These are phyloP conservation scores for Wickerhamomyces ciferrii DNA, from an alignment of 805 yeast genomes.

Conservation along the genomic window DNA sequence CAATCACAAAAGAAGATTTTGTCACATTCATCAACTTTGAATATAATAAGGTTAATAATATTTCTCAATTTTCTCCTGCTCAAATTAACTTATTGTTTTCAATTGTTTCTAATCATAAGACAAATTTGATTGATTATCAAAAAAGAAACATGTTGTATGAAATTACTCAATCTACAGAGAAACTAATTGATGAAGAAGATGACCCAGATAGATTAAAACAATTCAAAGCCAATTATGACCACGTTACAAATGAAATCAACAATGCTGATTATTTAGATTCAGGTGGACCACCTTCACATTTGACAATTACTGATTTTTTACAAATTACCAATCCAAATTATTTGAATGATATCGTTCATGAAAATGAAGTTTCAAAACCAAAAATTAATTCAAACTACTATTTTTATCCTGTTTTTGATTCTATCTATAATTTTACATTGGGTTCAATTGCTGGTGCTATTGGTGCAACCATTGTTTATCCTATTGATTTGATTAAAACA, in stretches of 20 bases:
- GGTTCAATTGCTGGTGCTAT: constrained; percentile 97
- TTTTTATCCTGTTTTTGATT: constrained; percentile 70
- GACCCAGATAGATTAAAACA: not conserved
- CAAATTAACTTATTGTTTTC: constrained; percentile 34
- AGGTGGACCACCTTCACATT: constrained; percentile 7
- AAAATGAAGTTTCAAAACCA: constrained; percentile 23
- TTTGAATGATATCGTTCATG: constrained; percentile 27
- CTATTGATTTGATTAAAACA: constrained; percentile 93
- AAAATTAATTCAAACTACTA: constrained; percentile 28
- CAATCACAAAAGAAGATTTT: constrained; percentile 31
- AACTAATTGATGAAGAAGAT: not conserved
- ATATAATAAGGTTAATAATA: constrained; percentile 34
- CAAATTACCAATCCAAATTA: constrained; percentile 29
- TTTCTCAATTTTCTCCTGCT: constrained; percentile 34
- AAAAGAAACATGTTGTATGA: constrained; percentile 5
- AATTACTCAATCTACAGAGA: not conserved
- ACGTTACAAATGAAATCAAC: constrained; percentile 1
- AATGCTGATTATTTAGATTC: not conserved
- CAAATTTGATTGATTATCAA: constrained; percentile 14
- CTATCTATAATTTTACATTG: constrained; percentile 78
- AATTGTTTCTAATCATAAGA: constrained; percentile 29
- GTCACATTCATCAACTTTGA: constrained; percentile 28
- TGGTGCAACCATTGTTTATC: constrained; percentile 97
- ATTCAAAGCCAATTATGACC: not conserved
- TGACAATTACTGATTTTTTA: constrained; percentile 30